A percentile compares a stretch with the other conserved stretches of the same genome.
Evolutionary conservation across 352 stramenopile species (phyloP).

Genomic region (Phytophthora europaea): DNA sequence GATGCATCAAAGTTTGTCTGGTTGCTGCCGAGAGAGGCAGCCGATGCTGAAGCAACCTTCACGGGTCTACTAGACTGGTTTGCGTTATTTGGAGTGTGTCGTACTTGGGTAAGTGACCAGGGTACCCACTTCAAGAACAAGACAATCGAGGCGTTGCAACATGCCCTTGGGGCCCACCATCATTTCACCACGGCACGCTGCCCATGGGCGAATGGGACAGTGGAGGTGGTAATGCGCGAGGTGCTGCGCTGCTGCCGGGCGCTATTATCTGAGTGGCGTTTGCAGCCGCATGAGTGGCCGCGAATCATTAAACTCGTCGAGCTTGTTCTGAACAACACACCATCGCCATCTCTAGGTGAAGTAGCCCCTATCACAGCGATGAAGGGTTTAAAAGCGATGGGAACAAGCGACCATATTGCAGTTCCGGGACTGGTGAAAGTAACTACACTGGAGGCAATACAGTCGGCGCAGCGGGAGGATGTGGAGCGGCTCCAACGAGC

Average conservation of each 20-base stretch:
- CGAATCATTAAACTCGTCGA: slow-evolving; percentile 26
- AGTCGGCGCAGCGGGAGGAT: neutral
- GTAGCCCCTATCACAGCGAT: neutral
- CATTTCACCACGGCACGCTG: slow-evolving; percentile 5
- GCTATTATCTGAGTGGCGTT: neutral
- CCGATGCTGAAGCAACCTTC: neutral
- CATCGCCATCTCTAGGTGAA: neutral
- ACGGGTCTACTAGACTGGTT: neutral
- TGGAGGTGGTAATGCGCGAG: neutral
- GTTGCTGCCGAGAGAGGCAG: neutral
- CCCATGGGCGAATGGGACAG: too few species aligned
- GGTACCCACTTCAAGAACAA: slow-evolving; percentile 5
- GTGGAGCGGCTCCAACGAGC: neutral
- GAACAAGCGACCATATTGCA: slow-evolving; percentile 1
- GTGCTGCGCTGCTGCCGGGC: neutral
- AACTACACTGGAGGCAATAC: neutral
- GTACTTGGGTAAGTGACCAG: neutral
- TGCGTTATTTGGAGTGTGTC: neutral
- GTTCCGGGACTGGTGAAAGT: neutral
- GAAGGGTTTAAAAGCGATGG: neutral
- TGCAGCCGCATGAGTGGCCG: slow-evolving; percentile 14
- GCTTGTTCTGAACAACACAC: neutral
- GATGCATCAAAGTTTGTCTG: neutral
- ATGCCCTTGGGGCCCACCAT: neutral
- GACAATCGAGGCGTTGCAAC: neutral